These are phyloP conservation scores for Boechera divaricarpa DNA, from an alignment of 345 rosid species.

Conservation along the genomic window DNA sequence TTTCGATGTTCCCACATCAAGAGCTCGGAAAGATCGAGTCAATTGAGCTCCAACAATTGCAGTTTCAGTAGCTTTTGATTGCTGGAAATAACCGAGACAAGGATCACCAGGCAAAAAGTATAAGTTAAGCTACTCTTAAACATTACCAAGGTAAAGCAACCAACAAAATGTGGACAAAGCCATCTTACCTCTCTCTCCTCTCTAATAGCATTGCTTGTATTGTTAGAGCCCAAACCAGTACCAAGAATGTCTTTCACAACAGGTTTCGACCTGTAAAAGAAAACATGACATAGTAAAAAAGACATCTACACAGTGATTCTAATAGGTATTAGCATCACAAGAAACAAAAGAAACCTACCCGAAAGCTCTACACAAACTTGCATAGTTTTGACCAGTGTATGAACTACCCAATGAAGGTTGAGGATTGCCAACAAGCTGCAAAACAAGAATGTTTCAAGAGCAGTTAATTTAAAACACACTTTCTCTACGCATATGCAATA, in stretches of 20 bases:
- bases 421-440: conserved; percentile 44
- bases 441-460: conserved; percentile 16
- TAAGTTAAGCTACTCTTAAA: conserved; percentile 15
- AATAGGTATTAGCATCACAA: not conserved
- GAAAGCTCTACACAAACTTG: conserved; percentile 39
- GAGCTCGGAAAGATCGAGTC: conserved; percentile 30
- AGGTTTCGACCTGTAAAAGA: conserved; percentile 34
- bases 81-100: conserved; percentile 15
- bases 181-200: conserved; percentile 42
- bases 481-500: conserved; percentile 3
- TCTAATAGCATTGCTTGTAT: conserved; percentile 26
- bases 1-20: conserved; percentile 40
- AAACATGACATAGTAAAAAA: not conserved
- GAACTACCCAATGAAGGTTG: conserved; percentile 40
- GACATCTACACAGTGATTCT: not conserved
- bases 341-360: conserved; percentile 31
- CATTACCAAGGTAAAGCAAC: not conserved
- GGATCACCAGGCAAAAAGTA: conserved; percentile 4
- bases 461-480: not conserved
- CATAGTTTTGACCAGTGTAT: conserved; percentile 37
- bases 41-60: conserved; percentile 24
- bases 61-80: conserved; percentile 29
- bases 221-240: conserved; percentile 33
- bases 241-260: conserved; percentile 41
- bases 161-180: not conserved